Evolutionary conservation across 306 rosid species (phyloP).

Genomic region (Morella rubra): DNA sequence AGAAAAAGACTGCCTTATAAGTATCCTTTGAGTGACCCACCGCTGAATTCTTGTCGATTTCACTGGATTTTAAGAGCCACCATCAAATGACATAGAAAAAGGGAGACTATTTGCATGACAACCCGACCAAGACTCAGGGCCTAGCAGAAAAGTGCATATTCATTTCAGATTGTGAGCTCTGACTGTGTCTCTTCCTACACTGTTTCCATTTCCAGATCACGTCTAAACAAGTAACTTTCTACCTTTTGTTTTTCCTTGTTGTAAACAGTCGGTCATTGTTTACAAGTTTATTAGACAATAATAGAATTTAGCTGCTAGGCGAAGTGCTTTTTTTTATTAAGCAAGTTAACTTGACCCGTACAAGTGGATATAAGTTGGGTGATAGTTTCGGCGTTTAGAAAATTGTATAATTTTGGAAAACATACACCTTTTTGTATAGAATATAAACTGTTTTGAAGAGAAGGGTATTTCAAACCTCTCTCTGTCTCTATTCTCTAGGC

Average conservation of each 20-base stretch:
- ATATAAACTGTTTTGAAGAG: neutral
- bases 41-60: constrained; percentile 72
- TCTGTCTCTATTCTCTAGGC: neutral
- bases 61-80: constrained; percentile 31
- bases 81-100: constrained; percentile 9
- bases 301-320: too few relatives aligned
- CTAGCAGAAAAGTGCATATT: constrained; percentile 9
- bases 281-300: too few relatives aligned
- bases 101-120: constrained; percentile 13
- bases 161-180: constrained; percentile 26
- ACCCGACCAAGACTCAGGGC: constrained; percentile 1
- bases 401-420: too few relatives aligned
- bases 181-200: neutral
- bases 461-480: neutral
- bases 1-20: constrained; percentile 41
- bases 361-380: too few relatives aligned
- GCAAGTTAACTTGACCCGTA: too few relatives aligned
- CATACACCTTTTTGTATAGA: neutral
- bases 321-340: too few relatives aligned
- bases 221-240: too few relatives aligned
- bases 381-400: too few relatives aligned
- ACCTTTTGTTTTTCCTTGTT: too few relatives aligned
- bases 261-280: too few relatives aligned
- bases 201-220: neutral
- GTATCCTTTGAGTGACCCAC: constrained; percentile 56